Percentiles rank a stretch among this genome's conserved stretches.
These are phyloP conservation scores for Ascochyta clinopodiicola DNA, from an alignment of 2,329 filamentous ascomycete species.

Conservation along the genomic window DNA sequence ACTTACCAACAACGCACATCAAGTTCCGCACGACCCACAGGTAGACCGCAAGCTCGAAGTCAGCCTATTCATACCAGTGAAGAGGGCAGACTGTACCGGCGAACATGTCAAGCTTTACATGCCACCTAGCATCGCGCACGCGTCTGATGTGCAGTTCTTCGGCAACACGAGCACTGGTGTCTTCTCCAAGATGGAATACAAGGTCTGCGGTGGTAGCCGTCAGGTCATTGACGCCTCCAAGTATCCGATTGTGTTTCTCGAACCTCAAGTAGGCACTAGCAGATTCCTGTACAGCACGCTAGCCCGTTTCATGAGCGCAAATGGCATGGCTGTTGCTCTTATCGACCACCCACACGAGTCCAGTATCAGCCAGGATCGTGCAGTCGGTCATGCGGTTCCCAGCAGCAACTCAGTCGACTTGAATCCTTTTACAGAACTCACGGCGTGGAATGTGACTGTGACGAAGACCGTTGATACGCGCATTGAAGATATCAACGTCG, in stretches of 20 bases:
- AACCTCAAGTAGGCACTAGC: conserved; percentile 54
- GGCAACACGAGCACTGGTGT: conserved; percentile 23
- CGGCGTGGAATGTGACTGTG: conserved; percentile 24
- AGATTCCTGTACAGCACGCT: conserved; percentile 54
- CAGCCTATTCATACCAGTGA: conserved; percentile 34
- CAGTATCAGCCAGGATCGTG: conserved; percentile 54
- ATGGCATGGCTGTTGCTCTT: conserved; percentile 56
- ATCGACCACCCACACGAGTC: conserved; percentile 60
- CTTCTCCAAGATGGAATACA: conserved; percentile 29
- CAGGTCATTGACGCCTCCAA: conserved; percentile 14
- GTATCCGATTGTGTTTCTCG: conserved; percentile 50
- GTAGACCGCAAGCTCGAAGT: conserved; percentile 24
- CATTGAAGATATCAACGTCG: conserved; percentile 25
- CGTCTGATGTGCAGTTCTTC: conserved; percentile 32
- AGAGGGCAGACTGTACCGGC: conserved; percentile 13
- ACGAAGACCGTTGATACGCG: conserved; percentile 23
- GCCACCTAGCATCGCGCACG: conserved; percentile 22
- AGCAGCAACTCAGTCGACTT: conserved; percentile 27
- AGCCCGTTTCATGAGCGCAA: conserved; percentile 55
- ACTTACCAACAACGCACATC: conserved; percentile 10
- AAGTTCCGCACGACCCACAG: conserved; percentile 9
- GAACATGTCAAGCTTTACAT: conserved; percentile 31
- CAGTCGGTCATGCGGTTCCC: conserved; percentile 38
- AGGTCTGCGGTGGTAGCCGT: conserved; percentile 22
- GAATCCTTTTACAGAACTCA: conserved; percentile 22